Evolutionary conservation across 495 filamentous ascomycete species (phyloP).

Genomic region (Neurospora sp.): DNA sequence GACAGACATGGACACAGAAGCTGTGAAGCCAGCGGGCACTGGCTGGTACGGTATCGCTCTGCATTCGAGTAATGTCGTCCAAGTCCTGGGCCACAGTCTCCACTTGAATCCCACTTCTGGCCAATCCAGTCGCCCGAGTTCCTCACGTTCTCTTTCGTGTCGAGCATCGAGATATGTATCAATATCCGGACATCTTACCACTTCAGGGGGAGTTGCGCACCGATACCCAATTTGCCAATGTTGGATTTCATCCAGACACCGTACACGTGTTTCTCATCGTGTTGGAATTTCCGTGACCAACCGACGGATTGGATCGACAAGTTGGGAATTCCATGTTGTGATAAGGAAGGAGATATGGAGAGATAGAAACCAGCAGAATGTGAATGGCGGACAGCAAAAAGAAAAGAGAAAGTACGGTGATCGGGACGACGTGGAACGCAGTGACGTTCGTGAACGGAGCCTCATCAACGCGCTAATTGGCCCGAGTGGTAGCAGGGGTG

Average conservation of each 20-base stretch:
- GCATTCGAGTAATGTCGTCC: background rate
- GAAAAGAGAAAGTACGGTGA: background rate
- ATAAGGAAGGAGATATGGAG: background rate
- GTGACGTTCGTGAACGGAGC: background rate
- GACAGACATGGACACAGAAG: background rate
- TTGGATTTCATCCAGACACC: background rate
- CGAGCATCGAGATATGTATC: background rate
- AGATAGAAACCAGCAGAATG: background rate
- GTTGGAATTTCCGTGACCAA: background rate
- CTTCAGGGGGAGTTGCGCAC: background rate
- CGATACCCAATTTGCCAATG: background rate
- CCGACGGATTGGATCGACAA: background rate
- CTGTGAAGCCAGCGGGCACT: background rate
- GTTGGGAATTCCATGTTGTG: background rate
- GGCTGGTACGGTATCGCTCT: background rate
- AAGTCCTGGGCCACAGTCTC: background rate
- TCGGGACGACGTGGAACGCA: background rate
- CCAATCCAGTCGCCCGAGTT: background rate
- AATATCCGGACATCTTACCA: background rate
- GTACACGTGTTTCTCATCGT: background rate
- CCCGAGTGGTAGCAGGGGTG: background rate
- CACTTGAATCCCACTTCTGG: background rate
- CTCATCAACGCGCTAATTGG: background rate
- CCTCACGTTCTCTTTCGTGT: background rate
- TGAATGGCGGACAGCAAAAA: background rate